These are phyloP conservation scores for Pestalotiopsis sp. DNA, from an alignment of 2,329 filamentous ascomycete genomes.

Conservation along the genomic window DNA sequence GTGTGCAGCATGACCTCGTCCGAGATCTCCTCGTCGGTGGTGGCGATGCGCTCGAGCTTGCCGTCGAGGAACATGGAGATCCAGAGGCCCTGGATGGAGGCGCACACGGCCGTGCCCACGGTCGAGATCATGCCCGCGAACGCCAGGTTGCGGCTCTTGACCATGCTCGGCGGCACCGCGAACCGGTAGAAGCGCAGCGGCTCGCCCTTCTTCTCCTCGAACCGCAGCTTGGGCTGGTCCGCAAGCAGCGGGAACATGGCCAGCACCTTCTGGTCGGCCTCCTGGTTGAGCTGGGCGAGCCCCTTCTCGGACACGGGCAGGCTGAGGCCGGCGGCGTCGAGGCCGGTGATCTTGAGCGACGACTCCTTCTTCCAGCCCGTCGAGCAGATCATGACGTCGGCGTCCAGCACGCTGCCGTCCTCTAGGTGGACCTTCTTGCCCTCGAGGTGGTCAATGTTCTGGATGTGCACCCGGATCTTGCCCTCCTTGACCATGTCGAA, in stretches of 20 bases:
- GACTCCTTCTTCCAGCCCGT: conserved; percentile 56
- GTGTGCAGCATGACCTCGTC: conserved; percentile 51
- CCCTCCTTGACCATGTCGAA: conserved; percentile 55
- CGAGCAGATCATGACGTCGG: conserved; percentile 53
- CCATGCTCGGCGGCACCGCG: conserved; percentile 40
- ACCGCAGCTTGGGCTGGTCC: conserved; percentile 34
- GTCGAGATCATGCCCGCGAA: conserved; percentile 47
- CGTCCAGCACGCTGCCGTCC: conserved; percentile 40
- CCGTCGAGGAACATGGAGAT: conserved; percentile 56
- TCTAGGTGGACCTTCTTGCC: conserved; percentile 46
- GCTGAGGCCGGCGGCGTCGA: conserved; percentile 5
- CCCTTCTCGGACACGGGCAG: conserved; percentile 7
- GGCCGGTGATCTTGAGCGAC: conserved; percentile 39
- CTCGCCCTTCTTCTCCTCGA: conserved; percentile 15
- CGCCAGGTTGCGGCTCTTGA: conserved; percentile 41
- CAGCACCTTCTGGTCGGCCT: conserved; percentile 48
- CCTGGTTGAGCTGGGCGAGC: conserved; percentile 1
- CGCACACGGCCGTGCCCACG: conserved; percentile 40
- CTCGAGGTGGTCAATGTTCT: conserved; percentile 51
- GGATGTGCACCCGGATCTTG: conserved; percentile 54
- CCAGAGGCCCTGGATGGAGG: conserved; percentile 52
- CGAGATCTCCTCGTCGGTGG: conserved; percentile 12
- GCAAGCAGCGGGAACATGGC: conserved; percentile 46
- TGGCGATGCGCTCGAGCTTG: conserved; percentile 33
- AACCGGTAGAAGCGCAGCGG: conserved; percentile 33